A percentile compares a stretch with the other conserved stretches of the same genome.
These are phyloP conservation scores for Oryza glumipatula DNA, from an alignment of 176 grass and related monocot genomes.

Conservation along the genomic window DNA sequence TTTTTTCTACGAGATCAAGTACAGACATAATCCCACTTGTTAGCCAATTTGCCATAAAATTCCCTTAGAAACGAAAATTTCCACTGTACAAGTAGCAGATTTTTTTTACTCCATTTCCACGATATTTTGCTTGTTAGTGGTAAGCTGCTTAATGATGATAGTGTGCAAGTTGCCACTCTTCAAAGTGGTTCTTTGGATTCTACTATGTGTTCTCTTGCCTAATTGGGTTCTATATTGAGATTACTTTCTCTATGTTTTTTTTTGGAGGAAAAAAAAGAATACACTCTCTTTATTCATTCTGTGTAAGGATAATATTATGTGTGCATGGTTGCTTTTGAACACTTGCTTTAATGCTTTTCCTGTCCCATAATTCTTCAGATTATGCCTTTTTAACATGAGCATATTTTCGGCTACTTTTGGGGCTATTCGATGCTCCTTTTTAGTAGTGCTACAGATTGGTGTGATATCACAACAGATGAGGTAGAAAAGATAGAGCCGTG, in stretches of 20 bases:
- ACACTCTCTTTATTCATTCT: background rate
- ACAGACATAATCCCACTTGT: conserved; percentile 33
- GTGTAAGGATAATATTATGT: background rate
- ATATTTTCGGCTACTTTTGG: background rate
- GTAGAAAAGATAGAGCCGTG: too few species aligned
- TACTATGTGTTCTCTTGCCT: too few species aligned
- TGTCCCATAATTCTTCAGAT: background rate
- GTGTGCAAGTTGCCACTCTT: conserved; percentile 5
- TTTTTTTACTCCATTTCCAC: background rate
- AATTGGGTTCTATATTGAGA: conserved; percentile 24
- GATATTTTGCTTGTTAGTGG: conserved; percentile 20
- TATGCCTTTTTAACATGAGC: background rate
- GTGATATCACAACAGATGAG: background rate
- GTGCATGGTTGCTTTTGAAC: conserved; percentile 17
- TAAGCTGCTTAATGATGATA: background rate
- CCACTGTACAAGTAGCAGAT: conserved; percentile 34
- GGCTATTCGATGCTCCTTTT: background rate
- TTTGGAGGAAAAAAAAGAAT: background rate
- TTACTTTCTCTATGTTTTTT: background rate
- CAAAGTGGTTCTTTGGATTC: too few species aligned
- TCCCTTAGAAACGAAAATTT: background rate
- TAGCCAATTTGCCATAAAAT: conserved; percentile 15
- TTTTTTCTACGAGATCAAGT: conserved; percentile 35
- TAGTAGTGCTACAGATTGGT: too few species aligned
- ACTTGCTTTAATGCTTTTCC: background rate